These are phyloP conservation scores for Saitoella complicata DNA, from an alignment of 805 yeast genomes.

Conservation along the genomic window DNA sequence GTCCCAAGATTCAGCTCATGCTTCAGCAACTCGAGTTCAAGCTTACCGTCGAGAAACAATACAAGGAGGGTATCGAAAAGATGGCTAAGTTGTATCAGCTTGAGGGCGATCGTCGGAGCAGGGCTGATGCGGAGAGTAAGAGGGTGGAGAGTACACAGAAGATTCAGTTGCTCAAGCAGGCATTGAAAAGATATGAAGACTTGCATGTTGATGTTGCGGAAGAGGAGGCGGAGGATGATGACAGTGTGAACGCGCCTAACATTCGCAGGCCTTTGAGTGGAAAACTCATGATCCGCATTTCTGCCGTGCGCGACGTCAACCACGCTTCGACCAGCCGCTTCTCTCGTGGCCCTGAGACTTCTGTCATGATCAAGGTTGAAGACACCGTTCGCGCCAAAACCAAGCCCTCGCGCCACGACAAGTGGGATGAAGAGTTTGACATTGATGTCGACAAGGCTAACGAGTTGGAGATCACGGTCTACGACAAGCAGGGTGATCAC, in stretches of 20 bases:
- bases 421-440: constrained; percentile 70
- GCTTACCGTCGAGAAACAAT: constrained; percentile 84
- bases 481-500: constrained; percentile 47
- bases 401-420: constrained; percentile 55
- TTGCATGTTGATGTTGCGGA: constrained; percentile 61
- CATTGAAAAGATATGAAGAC: constrained; percentile 76
- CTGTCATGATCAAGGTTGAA: constrained; percentile 66
- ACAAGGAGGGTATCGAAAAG: constrained; percentile 82
- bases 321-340: constrained; percentile 69
- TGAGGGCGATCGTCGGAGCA: constrained; percentile 79
- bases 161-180: constrained; percentile 64
- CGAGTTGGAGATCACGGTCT: constrained; percentile 77
- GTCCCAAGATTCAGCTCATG: constrained; percentile 91
- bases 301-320: constrained; percentile 75
- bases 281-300: constrained; percentile 50
- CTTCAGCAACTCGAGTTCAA: constrained; percentile 87
- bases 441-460: constrained; percentile 79
- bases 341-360: constrained; percentile 63
- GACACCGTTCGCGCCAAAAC: constrained; percentile 73
- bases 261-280: constrained; percentile 80
- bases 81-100: constrained; percentile 68
- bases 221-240: constrained; percentile 45
- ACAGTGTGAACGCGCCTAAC: constrained; percentile 46
- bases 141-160: constrained; percentile 68
- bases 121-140: constrained; percentile 81